phyloP scores from a whole-genome alignment of 495 filamentous ascomycete species.

The Stereocaulon alpinum region DNA sequence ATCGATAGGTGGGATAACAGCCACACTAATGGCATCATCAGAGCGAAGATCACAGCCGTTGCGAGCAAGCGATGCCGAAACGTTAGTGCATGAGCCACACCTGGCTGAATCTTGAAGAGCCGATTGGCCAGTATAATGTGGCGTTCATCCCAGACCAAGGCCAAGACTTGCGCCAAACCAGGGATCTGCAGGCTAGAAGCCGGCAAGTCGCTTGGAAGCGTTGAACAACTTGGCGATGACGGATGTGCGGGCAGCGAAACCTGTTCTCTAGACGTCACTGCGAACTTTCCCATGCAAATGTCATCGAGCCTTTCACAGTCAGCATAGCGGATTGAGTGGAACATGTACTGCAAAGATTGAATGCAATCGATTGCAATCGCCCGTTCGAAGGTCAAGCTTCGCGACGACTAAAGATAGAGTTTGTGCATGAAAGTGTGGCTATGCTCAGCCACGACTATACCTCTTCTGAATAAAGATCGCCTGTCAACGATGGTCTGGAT shows the following conservation, averaged over 20 bases:
- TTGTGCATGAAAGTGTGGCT: neutral
- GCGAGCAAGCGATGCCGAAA: neutral
- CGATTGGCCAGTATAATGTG: neutral
- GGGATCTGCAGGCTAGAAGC: conserved; percentile 1
- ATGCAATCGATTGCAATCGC: neutral
- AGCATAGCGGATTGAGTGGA: neutral
- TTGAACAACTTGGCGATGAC: conserved; percentile 4
- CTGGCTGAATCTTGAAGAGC: neutral
- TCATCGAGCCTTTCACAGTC: too few species aligned
- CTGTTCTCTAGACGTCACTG: neutral
- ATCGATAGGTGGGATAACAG: neutral
- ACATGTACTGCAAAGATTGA: neutral
- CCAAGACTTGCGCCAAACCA: neutral
- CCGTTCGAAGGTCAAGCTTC: neutral
- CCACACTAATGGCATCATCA: conserved; percentile 17
- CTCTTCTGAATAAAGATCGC: neutral
- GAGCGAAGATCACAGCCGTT: neutral
- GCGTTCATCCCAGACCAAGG: neutral
- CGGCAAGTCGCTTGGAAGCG: conserved; percentile 1
- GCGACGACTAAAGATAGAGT: neutral
- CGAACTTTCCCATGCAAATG: neutral
- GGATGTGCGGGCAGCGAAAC: neutral
- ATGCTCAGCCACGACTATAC: neutral
- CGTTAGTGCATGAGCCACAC: neutral
- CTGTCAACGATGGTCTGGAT: neutral